A percentile compares a stretch with the other conserved stretches of the same genome.
phyloP scores from a whole-genome alignment of 2,329 filamentous ascomycete genomes.

The Trichoderma aggressivum region DNA sequence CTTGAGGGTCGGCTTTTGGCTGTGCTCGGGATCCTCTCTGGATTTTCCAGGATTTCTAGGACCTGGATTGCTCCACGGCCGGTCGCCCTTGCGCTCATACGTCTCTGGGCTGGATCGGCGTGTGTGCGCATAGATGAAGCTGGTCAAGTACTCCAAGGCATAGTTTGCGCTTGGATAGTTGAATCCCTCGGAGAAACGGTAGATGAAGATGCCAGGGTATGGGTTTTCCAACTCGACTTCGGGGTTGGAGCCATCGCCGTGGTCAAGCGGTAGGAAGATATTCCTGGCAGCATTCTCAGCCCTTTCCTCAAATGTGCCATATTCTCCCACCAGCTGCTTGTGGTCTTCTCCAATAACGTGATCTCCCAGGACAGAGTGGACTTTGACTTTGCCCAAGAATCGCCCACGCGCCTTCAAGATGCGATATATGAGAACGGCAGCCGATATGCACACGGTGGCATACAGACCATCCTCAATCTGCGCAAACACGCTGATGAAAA shows the following conservation, averaged over 20 bases:
- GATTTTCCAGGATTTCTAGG: slow-evolving; percentile 49
- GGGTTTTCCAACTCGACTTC: slow-evolving; percentile 74
- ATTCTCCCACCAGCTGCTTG: slow-evolving; percentile 45
- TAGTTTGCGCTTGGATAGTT: slow-evolving; percentile 93
- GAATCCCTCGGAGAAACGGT: slow-evolving; percentile 90
- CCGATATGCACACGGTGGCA: slow-evolving; percentile 73
- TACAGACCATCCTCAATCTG: slow-evolving; percentile 93
- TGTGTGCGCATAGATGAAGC: slow-evolving; percentile 66
- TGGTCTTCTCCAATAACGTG: slow-evolving; percentile 64
- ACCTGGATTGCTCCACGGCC: slow-evolving; percentile 93
- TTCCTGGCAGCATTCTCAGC: slow-evolving; percentile 59
- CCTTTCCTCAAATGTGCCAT: slow-evolving; percentile 50
- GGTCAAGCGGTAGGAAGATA: slow-evolving; percentile 82
- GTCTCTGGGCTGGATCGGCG: slow-evolving; percentile 69
- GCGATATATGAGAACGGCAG: slow-evolving; percentile 76
- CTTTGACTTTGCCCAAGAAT: slow-evolving; percentile 65
- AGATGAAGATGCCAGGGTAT: slow-evolving; percentile 92
- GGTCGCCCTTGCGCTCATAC: slow-evolving; percentile 67
- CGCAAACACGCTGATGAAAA: slow-evolving; percentile 83
- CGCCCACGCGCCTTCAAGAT: slow-evolving; percentile 77
- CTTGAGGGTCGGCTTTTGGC: slow-evolving; percentile 66
- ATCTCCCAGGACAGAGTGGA: slow-evolving; percentile 80
- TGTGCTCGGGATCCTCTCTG: slow-evolving; percentile 26
- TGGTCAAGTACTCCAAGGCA: slow-evolving; percentile 75
- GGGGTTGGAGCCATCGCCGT: slow-evolving; percentile 88